Evolutionary conservation across 1,284 basidiomycete species (phyloP).

Genomic region (Limonomyces culmigenus): DNA sequence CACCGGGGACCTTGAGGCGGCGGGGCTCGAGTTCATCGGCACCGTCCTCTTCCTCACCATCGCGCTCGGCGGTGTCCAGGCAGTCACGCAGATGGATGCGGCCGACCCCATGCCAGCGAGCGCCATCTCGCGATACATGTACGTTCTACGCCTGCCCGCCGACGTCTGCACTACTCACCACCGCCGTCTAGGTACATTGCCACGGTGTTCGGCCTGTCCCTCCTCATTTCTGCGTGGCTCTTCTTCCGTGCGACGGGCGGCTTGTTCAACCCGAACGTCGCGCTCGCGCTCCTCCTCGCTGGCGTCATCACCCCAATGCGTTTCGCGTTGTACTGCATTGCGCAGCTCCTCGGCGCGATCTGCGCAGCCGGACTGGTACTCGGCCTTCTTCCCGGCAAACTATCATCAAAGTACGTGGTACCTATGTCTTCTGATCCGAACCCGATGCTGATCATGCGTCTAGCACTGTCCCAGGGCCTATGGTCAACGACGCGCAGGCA

Average conservation of each 20-base stretch:
- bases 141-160: too few species aligned
- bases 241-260: slow-evolving; percentile 63
- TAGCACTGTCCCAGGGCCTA: slow-evolving; percentile 27
- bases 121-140: too few species aligned
- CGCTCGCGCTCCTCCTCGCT: slow-evolving; percentile 39
- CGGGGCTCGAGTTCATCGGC: slow-evolving; percentile 27
- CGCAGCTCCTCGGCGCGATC: slow-evolving; percentile 48
- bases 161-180: too few species aligned
- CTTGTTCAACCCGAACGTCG: slow-evolving; percentile 57
- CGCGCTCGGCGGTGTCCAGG: slow-evolving; percentile 35
- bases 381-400: slow-evolving; percentile 40
- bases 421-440: neutral
- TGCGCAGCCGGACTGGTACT: slow-evolving; percentile 40
- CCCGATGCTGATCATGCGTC: slow-evolving; percentile 3
- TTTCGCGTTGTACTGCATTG: slow-evolving; percentile 43
- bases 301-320: slow-evolving; percentile 43
- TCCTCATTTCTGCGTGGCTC: slow-evolving; percentile 55
- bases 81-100: slow-evolving; percentile 15
- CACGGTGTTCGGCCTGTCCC: slow-evolving; percentile 44
- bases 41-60: slow-evolving; percentile 32
- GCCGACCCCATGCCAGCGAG: too few species aligned
- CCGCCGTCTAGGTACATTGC: slow-evolving; percentile 43
- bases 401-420: slow-evolving; percentile 34
- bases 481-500: slow-evolving; percentile 33
- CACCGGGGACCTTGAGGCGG: slow-evolving; percentile 19